Base-by-base conservation (phyloP, 805 yeast species). In the Yarrowia alimentaria region DNA sequence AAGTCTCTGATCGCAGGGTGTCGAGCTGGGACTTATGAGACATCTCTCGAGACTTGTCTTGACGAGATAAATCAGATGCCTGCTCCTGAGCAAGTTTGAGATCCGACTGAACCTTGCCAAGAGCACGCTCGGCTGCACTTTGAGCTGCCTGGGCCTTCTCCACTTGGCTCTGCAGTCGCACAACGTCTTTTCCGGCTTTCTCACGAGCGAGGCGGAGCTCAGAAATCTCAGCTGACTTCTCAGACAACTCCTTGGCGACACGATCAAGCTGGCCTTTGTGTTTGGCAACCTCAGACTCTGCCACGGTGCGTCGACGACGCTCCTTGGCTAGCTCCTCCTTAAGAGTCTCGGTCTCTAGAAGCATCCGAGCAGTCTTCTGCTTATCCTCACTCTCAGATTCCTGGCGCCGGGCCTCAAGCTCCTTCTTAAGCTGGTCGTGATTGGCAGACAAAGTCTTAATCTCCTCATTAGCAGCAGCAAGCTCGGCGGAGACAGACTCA, bases 341-440 rank as follows among this genome's bases (percentile, higher is more conserved):
- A 18, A 59, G 53, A 1, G 53, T 56, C 24, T 42, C 52, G 10
- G 22, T 30, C 37, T 30, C 50, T 17, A 57, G 50, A 51, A 53
- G 48, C 16, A 54, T 50, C 25, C 59, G 57, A 34, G 57, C 47
- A 7, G 51, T 42, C 22, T 54, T 37, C 30, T 59, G 54, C 29
- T 38, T 50, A 31, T 57, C 54, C 24, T 56, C 58, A 10, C 58
- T 49, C 22, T 17, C 50, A 10, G 50, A 43, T 32, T 43, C 37
- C 22, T 43, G 50, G 0, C 37, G 20, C 6, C 50, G 28, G 3
- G 28, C 24, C 22, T 30, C 50, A 16, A 43, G 37, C 37, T 43
- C 78, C 30, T 70, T 72, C 54, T 77, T 75, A 18, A 79, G 61
- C 14, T 38, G 34, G 7, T 43, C 16, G 22, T 49, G 49, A 21